Evolutionary conservation across 164 flowering plant species (phyloP), one percentile per base, ranked within the genome.

Genomic region (Platanus orientalis): DNA sequence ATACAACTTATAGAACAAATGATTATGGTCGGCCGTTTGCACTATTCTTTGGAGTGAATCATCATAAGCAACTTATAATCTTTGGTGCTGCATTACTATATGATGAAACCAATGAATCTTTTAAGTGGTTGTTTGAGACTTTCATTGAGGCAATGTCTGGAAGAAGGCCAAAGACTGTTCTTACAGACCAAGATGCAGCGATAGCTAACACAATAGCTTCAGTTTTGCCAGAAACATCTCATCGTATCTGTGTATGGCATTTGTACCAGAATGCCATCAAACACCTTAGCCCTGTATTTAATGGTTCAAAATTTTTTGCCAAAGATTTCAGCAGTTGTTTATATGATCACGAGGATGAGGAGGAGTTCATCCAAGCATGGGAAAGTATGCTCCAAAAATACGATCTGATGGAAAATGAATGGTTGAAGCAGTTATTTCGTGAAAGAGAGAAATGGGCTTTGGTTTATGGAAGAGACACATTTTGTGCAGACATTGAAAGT

Each of bases 381-480:
- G 27, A 62, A 4, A 30, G 23, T 13, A 32, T 61, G 56, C 42
- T 61, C 5, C 24, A 30, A 2, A 61, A 61, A 45, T 51, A 61
- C 23, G 24, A 32, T 6, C 44, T 62, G n/a, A 6, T 20, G 29
- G 57, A 32, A 11, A 32, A 62, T 30, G 25, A 20, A 32, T 50
- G 55, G 44, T 21, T 62, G 14, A 6, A 34, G 10, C 4, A 62
- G 34, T 29, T 62, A 19, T 62, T 62, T 53, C 28, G 25, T 0
- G 63, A 61, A 28, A 61, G 25, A 28, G 63, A 61, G 21, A 61
- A 48, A 48, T 61, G 53, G 54, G 65, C 65, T 2, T 50, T 51
- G 27, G 57, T 25, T 29, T 32, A 49, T 51, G 65, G 65, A 30
- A 48, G 56, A 25, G 5, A 30, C 34, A 32, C 42, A 32, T 62